Conservation (phyloP, 306 rosid genomes). For the Elaeagnus macrophylla region DNA sequence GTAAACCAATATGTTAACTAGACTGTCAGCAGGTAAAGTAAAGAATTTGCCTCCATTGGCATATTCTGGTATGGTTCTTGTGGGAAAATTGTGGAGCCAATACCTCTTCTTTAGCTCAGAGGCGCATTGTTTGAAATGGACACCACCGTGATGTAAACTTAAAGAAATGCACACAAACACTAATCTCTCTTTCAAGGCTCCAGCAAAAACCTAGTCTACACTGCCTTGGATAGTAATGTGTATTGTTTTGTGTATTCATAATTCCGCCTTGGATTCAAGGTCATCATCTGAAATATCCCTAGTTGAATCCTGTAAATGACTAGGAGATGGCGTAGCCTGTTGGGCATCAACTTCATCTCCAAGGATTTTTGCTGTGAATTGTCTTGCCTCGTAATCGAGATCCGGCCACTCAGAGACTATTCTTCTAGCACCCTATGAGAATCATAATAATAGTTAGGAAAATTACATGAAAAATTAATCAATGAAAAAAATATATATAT, state of each 20-base stretch:
- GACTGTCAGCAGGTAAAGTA: too few species aligned
- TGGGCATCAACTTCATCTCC: conserved; percentile 46
- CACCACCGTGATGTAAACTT: too few species aligned
- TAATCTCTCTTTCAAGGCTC: too few species aligned
- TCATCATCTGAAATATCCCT: conserved; percentile 31
- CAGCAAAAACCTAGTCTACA: too few species aligned
- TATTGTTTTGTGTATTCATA: conserved; percentile 33
- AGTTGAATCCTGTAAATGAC: conserved; percentile 16
- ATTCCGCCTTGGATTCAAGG: conserved; percentile 69
- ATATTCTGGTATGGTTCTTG: too few species aligned
- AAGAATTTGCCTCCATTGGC: too few species aligned
- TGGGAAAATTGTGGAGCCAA: too few species aligned
- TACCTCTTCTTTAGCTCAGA: too few species aligned
- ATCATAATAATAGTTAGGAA: conserved; percentile 15
- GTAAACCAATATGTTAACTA: too few species aligned
- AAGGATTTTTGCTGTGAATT: conserved; percentile 62
- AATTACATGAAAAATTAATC: background rate
- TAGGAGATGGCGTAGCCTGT: conserved; percentile 35
- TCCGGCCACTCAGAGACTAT: conserved; percentile 91
- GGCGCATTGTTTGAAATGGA: too few species aligned
- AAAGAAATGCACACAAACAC: too few species aligned
- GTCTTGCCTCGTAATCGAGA: conserved; percentile 82
- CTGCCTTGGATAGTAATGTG: too few species aligned
- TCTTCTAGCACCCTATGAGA: conserved; percentile 79
- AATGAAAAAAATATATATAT: background rate